Conservation (phyloP, 2,329 filamentous ascomycete species). For the Aspergillus arachidicola region DNA sequence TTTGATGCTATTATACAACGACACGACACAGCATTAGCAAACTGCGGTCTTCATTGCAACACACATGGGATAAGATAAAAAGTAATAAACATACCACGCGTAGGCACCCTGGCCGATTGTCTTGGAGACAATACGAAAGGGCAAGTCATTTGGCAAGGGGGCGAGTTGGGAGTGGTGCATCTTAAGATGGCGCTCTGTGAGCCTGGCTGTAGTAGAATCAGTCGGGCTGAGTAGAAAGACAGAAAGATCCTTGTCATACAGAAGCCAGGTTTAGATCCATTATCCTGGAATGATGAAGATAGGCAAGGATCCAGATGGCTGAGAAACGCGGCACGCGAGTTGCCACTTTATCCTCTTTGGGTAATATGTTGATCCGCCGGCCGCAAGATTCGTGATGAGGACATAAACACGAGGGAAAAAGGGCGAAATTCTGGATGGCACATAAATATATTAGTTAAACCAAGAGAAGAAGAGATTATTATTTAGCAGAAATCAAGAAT, state of each 20-base stretch:
- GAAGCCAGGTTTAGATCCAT: constrained; percentile 10
- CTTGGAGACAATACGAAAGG: constrained; percentile 92
- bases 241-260: background rate
- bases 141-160: constrained; percentile 79
- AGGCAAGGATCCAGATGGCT: constrained; percentile 23
- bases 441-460: background rate
- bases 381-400: constrained; percentile 3
- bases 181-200: constrained; percentile 18
- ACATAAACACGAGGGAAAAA: background rate
- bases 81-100: constrained; percentile 69
- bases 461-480: background rate
- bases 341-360: constrained; percentile 42
- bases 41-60: constrained; percentile 8
- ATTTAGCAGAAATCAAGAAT: background rate
- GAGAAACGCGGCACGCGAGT: constrained; percentile 30
- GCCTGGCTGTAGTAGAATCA: background rate
- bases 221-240: background rate
- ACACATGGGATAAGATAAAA: background rate
- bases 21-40: constrained; percentile 4
- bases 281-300: constrained; percentile 14
- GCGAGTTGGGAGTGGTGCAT: constrained; percentile 83
- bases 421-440: background rate
- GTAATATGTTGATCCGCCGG: constrained; percentile 33
- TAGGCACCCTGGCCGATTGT: constrained; percentile 97
- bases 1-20: constrained; percentile 71